These are phyloP conservation scores for Colletotrichum lindemuthianum DNA, from an alignment of 2,329 filamentous ascomycete genomes.

Conservation along the genomic window DNA sequence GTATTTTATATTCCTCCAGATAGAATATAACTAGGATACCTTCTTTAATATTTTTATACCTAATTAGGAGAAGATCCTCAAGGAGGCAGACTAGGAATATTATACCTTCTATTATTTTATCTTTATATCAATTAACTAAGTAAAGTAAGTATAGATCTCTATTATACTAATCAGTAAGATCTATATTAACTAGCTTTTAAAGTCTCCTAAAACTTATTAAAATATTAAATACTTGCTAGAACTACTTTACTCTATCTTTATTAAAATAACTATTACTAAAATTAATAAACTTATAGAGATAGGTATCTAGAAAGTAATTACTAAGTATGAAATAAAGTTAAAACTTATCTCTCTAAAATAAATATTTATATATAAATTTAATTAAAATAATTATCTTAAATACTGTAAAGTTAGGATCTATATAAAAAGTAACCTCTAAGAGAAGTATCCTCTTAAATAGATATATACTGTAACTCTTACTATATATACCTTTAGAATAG, in stretches of 20 bases:
- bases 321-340: not conserved
- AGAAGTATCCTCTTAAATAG: too few species aligned
- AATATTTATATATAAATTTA: too few species aligned
- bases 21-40: too few species aligned
- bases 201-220: accelerated
- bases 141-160: not conserved
- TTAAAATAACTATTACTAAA: too few species aligned
- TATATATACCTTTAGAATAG: too few species aligned
- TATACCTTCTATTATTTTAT: not conserved
- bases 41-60: not conserved
- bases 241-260: too few species aligned
- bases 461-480: too few species aligned
- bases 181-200: not conserved
- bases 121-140: not conserved
- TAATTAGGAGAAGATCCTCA: not conserved
- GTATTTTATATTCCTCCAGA: too few species aligned
- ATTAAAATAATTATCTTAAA: too few species aligned
- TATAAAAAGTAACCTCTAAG: not conserved
- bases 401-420: too few species aligned
- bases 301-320: not conserved
- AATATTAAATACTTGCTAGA: not conserved
- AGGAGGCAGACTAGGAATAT: not conserved
- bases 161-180: not conserved
- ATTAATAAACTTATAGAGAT: not conserved
- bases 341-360: too few species aligned